phyloP scores from a whole-genome alignment of 495 filamentous ascomycete genomes.

The Hypoxylon lienhwacheense region DNA sequence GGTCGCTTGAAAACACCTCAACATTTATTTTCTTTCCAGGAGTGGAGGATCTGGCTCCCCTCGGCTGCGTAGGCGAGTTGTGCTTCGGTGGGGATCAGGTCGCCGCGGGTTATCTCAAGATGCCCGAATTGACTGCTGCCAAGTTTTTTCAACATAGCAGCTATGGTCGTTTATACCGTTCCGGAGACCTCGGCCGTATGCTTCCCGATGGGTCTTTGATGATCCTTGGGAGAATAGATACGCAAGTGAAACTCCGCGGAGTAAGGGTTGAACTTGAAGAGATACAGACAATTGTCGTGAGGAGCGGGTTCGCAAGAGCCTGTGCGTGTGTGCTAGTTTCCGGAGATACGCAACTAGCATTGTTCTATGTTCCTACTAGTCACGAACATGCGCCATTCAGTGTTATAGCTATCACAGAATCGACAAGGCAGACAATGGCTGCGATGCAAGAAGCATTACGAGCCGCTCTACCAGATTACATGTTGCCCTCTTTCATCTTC shows the following conservation, averaged over 20 bases:
- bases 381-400: slow-evolving; percentile 21
- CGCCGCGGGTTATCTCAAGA: slow-evolving; percentile 69
- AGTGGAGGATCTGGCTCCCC: slow-evolving; percentile 53
- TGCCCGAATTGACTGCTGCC: slow-evolving; percentile 53
- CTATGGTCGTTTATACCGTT: slow-evolving; percentile 70
- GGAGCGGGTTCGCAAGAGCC: slow-evolving; percentile 48
- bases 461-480: slow-evolving; percentile 59
- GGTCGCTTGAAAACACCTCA: slow-evolving; percentile 69
- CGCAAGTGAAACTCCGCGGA: slow-evolving; percentile 81
- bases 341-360: slow-evolving; percentile 48
- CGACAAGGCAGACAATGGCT: slow-evolving; percentile 7
- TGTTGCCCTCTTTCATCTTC: slow-evolving; percentile 69
- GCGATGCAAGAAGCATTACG: slow-evolving; percentile 18
- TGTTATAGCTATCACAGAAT: slow-evolving; percentile 32
- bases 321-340: slow-evolving; percentile 57
- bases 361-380: slow-evolving; percentile 58
- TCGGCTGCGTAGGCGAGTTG: slow-evolving; percentile 75
- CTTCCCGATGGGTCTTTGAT: slow-evolving; percentile 69
- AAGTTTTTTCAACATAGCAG: slow-evolving; percentile 67
- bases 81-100: slow-evolving; percentile 83
- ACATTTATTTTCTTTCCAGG: slow-evolving; percentile 61
- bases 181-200: slow-evolving; percentile 71
- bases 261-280: slow-evolving; percentile 79
- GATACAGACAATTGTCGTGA: slow-evolving; percentile 62
- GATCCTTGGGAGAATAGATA: slow-evolving; percentile 73